A percentile compares a stretch with the other conserved stretches of the same genome.
Conservation (phyloP, 2,329 filamentous ascomycete genomes). For the Ophidiomyces ophidiicola region DNA sequence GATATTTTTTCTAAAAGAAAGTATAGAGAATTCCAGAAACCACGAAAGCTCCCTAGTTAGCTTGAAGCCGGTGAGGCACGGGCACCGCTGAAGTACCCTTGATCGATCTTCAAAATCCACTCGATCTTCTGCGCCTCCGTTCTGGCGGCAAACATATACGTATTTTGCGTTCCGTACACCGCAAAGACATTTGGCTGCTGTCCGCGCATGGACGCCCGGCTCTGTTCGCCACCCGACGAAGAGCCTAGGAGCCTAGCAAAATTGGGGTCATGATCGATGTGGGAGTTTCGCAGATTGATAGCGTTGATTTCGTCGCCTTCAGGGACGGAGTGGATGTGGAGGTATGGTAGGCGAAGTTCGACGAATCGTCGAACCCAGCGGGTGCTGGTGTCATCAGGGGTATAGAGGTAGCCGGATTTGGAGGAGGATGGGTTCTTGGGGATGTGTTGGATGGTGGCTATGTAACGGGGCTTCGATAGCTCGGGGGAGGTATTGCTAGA, state of each 20-base stretch:
- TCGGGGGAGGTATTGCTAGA: conserved; percentile 5
- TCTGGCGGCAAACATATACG: conserved; percentile 82
- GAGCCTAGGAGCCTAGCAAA: conserved; percentile 63
- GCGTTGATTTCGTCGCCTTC: conserved; percentile 85
- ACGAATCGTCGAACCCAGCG: conserved; percentile 89
- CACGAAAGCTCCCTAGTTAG: neutral
- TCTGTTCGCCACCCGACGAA: conserved; percentile 25
- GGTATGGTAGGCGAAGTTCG: conserved; percentile 78
- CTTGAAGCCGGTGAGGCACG: neutral
- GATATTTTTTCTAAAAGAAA: neutral
- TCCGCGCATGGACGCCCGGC: conserved; percentile 28
- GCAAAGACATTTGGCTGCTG: conserved; percentile 72
- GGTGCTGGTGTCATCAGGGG: conserved; percentile 66
- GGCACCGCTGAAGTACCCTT: conserved; percentile 49
- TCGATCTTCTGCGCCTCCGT: conserved; percentile 89
- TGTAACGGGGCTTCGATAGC: conserved; percentile 48
- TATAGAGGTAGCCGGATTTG: conserved; percentile 78
- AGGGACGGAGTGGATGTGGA: conserved; percentile 74
- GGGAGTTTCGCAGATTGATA: conserved; percentile 74
- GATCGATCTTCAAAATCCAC: conserved; percentile 92
- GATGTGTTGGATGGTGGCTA: conserved; percentile 64
- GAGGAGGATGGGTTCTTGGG: conserved; percentile 69
- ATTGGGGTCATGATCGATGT: conserved; percentile 86
- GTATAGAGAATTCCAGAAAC: neutral
- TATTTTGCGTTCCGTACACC: conserved; percentile 86